phyloP scores from a whole-genome alignment of 176 grass and related monocot genomes.

The Lolium multiflorum region DNA sequence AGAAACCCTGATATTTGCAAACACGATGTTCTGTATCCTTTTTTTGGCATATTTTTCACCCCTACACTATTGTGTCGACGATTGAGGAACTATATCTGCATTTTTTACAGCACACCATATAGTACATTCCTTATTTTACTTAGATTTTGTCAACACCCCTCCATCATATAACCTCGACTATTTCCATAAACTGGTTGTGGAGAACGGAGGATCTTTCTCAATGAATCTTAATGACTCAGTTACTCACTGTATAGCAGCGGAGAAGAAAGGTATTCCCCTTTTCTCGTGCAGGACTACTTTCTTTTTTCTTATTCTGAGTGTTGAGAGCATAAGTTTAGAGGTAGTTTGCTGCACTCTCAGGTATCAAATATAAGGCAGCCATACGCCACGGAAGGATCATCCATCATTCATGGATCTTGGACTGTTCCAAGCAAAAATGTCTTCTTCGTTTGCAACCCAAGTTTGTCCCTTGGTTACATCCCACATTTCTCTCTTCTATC shows the following conservation, averaged over 20 bases:
- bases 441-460: slow-evolving; percentile 87
- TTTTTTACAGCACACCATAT: slow-evolving; percentile 12
- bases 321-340: slow-evolving; percentile 41
- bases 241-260: slow-evolving; percentile 80
- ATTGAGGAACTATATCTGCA: slow-evolving; percentile 14
- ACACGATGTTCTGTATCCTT: slow-evolving; percentile 97
- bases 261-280: slow-evolving; percentile 79
- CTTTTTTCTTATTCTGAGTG: slow-evolving; percentile 28
- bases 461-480: slow-evolving; percentile 56
- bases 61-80: slow-evolving; percentile 9
- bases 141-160: slow-evolving; percentile 92
- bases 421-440: slow-evolving; percentile 80
- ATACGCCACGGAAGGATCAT: slow-evolving; percentile 74
- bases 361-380: slow-evolving; percentile 92
- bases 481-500: slow-evolving; percentile 32
- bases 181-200: slow-evolving; percentile 89
- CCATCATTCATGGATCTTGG: slow-evolving; percentile 90
- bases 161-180: slow-evolving; percentile 79
- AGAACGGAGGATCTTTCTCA: slow-evolving; percentile 92
- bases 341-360: slow-evolving; percentile 48
- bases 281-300: slow-evolving; percentile 22
- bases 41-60: slow-evolving; percentile 18
- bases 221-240: slow-evolving; percentile 99
- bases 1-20: slow-evolving; percentile 86
- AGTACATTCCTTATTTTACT: slow-evolving; percentile 59